These are phyloP conservation scores for Curvularia verruculosa DNA, from an alignment of 2,329 filamentous ascomycete genomes.

Conservation along the genomic window DNA sequence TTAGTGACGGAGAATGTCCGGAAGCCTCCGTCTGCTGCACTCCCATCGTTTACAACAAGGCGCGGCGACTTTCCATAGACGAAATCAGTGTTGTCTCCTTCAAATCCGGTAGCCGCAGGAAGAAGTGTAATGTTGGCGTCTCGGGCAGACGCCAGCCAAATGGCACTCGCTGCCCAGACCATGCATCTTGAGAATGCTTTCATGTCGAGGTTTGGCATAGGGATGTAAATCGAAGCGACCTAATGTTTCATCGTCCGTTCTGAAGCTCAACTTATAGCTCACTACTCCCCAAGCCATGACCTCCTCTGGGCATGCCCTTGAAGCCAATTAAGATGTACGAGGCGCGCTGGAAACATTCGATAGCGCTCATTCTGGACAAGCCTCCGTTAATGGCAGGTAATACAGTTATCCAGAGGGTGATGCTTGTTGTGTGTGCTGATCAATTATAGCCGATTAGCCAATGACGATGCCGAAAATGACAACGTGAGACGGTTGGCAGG, in stretches of 20 bases:
- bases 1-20: constrained; percentile 24
- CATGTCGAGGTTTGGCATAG: constrained; percentile 3
- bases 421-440: constrained; percentile 18
- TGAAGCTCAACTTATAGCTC: constrained; percentile 3
- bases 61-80: constrained; percentile 29
- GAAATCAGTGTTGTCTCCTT: constrained; percentile 39
- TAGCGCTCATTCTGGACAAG: constrained; percentile 1
- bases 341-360: not conserved
- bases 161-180: constrained; percentile 12
- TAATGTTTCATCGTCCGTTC: not conserved
- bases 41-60: constrained; percentile 36
- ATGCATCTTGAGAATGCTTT: constrained; percentile 1
- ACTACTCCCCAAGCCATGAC: not conserved
- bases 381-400: not conserved
- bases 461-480: constrained; percentile 10
- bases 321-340: not conserved
- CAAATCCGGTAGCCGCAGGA: constrained; percentile 32
- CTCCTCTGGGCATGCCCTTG: not conserved
- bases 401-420: not conserved
- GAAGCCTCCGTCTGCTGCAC: constrained; percentile 39
- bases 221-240: not conserved
- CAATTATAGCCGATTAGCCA: constrained; percentile 11
- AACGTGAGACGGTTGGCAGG: constrained; percentile 30
- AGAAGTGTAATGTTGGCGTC: constrained; percentile 29
- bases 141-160: constrained; percentile 18